These are phyloP conservation scores for Cryomyces antarcticus DNA, from an alignment of 495 filamentous ascomycete genomes.

Conservation along the genomic window DNA sequence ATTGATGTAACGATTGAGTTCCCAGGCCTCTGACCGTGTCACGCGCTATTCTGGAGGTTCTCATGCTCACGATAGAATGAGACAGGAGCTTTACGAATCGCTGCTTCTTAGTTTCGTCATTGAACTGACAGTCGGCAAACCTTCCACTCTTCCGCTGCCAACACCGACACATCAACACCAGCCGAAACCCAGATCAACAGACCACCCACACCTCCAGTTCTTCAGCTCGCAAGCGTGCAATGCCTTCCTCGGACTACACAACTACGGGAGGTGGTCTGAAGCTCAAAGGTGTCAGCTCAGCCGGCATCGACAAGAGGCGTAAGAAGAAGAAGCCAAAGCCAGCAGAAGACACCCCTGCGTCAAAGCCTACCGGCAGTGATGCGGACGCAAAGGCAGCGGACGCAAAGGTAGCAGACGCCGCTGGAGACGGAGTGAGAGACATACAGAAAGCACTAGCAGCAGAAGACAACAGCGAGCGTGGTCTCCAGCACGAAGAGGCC, in stretches of 20 bases:
- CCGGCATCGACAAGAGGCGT: slow-evolving; percentile 35
- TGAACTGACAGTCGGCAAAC: too few relatives aligned
- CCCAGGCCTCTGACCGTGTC: too few relatives aligned
- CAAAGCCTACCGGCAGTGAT: background rate
- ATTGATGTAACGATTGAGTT: too few relatives aligned
- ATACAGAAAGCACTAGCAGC: slow-evolving; percentile 6
- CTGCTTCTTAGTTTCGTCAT: too few relatives aligned
- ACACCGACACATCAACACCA: too few relatives aligned
- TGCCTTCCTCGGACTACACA: slow-evolving; percentile 51
- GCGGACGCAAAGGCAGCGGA: slow-evolving; percentile 1
- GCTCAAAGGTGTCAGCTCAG: slow-evolving; percentile 49
- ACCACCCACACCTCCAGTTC: background rate
- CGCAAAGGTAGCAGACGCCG: slow-evolving; percentile 10
- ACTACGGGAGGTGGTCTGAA: slow-evolving; percentile 47
- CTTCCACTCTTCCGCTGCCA: too few relatives aligned
- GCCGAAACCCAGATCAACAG: too few relatives aligned
- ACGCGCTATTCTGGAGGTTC: too few relatives aligned
- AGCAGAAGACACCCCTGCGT: slow-evolving; percentile 1
- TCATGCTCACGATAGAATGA: too few relatives aligned
- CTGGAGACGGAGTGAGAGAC: slow-evolving; percentile 9
- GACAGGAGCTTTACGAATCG: too few relatives aligned
- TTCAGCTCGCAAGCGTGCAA: slow-evolving; percentile 6
- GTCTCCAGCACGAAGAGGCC: background rate
- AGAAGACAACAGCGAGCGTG: background rate
- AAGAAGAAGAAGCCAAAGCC: slow-evolving; percentile 43